Base-by-base conservation (phyloP, 2,329 filamentous ascomycete genomes). In the Thielaviopsis ethacetica region DNA sequence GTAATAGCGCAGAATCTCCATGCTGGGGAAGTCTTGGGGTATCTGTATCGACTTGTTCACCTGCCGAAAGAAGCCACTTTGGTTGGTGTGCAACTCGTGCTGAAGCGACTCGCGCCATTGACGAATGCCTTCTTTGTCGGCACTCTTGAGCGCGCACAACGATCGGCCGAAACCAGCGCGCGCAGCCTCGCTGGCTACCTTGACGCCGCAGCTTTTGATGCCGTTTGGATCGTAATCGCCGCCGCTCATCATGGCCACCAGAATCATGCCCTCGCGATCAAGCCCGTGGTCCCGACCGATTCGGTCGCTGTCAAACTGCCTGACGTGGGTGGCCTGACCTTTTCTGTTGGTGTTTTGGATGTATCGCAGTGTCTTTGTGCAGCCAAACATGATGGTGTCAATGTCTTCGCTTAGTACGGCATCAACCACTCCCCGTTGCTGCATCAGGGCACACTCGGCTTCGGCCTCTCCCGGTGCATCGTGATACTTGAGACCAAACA, bases 321-420 rank as follows among this genome's bases (percentile, higher is more conserved):
- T 88, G 57, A 97, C 85, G 66, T 97, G 93, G 0, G 91, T 96
- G 0, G 90, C 88, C 34, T 59, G 60, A 15, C 60, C 60, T 21
- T 38, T 51, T 13, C 30, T 44, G 15, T 56, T 59, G 26, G 49
- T 21, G 49, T 47, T 27, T 21, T 53, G 60, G 17, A 44, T 19
- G 65, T 89, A 91, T 56, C 89, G 80, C 50, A 96, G 72, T 0
- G 86, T 91, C 44, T 82, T 72, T 0, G 80, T 83, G 63, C 89
- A 93, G 1, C 93, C 93, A 72, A 97, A 97, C 91, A 97, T 97
- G 66, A 97, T 80, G 1, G 91, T 93, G 68, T 98, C 93, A 51
- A 96, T 90, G 74, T 98, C 93, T 69, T 98, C 91, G 69, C 88
- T 96, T 65, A 98, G 76, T 1, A 97, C 93, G 0, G 88, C 91